Conservation (phyloP, 208 protist genomes). For the Endotrypanum monterogeii region DNA sequence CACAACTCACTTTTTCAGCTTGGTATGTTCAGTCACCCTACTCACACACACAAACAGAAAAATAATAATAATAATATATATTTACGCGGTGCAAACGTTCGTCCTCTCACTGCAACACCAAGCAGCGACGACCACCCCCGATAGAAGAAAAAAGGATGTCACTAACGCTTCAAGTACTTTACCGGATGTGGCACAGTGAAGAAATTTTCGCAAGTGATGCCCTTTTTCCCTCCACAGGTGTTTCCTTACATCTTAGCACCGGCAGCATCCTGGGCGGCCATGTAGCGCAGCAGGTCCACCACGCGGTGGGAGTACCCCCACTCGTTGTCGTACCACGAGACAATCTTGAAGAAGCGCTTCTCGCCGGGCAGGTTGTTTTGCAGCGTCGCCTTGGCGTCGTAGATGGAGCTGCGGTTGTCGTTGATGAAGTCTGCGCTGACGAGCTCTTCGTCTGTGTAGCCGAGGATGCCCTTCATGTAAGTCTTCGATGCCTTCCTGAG, state of each 20-base stretch:
- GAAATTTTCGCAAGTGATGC: too few species aligned
- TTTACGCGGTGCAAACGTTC: too few species aligned
- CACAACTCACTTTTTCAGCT: too few species aligned
- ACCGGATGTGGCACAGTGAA: too few species aligned
- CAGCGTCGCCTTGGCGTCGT: conserved; percentile 98
- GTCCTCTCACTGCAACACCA: too few species aligned
- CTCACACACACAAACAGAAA: too few species aligned
- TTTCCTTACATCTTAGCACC: conserved; percentile 56
- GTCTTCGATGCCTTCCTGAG: conserved; percentile 93
- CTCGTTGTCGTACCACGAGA: conserved; percentile 99
- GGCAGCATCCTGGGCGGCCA: conserved; percentile 57
- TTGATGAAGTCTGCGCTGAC: conserved; percentile 98
- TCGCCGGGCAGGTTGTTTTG: conserved; percentile 91
- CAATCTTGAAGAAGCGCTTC: conserved; percentile 98
- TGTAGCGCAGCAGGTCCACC: conserved; percentile 96
- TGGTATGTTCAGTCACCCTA: too few species aligned
- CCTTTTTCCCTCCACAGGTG: too few species aligned
- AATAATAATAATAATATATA: too few species aligned
- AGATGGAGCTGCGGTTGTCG: conserved; percentile 96
- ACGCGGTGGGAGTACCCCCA: conserved; percentile 99
- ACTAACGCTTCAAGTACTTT: too few species aligned
- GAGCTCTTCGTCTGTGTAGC: conserved; percentile 98
- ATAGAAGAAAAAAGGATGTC: too few species aligned
- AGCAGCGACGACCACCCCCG: too few species aligned
- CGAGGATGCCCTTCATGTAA: conserved; percentile 96